Evolutionary conservation across 371 early-diverging fungal genomes (phyloP).

Genomic region (Rhizopus delemar): DNA sequence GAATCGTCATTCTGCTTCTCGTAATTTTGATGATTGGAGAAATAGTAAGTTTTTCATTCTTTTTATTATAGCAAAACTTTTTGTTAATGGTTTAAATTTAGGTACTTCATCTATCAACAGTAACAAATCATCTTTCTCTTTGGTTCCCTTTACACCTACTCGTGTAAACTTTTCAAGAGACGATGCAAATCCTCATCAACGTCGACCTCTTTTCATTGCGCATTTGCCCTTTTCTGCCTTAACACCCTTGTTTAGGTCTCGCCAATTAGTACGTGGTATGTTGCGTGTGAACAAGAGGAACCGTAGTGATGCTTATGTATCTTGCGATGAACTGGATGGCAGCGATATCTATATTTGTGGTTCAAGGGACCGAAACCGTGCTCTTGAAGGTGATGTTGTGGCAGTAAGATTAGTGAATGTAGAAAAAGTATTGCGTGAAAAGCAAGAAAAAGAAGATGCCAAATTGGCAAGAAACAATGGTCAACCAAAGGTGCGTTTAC

Average conservation of each 20-base stretch:
- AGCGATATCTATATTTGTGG: slow-evolving; percentile 81
- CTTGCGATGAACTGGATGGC: slow-evolving; percentile 63
- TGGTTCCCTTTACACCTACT: slow-evolving; percentile 56
- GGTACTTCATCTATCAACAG: slow-evolving; percentile 10
- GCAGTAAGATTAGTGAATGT: slow-evolving; percentile 77
- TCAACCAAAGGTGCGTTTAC: slow-evolving; percentile 39
- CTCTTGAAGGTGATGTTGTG: slow-evolving; percentile 86
- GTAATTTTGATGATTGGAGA: slow-evolving; percentile 53
- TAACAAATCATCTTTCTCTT: slow-evolving; percentile 21
- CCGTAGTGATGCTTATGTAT: slow-evolving; percentile 84
- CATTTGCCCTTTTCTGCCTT: slow-evolving; percentile 62
- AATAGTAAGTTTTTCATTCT: slow-evolving; percentile 20
- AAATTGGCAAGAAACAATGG: slow-evolving; percentile 53
- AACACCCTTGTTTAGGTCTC: slow-evolving; percentile 47
- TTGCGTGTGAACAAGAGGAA: slow-evolving; percentile 85
- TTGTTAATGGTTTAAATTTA: not conserved
- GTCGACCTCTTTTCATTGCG: slow-evolving; percentile 61
- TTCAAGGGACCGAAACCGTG: slow-evolving; percentile 79
- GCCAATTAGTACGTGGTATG: slow-evolving; percentile 64
- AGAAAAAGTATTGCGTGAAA: slow-evolving; percentile 60
- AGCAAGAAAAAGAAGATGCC: slow-evolving; percentile 58
- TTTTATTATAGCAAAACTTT: not conserved
- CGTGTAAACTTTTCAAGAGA: slow-evolving; percentile 53
- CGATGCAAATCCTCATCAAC: slow-evolving; percentile 58
- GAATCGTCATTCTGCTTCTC: slow-evolving; percentile 39